Evolutionary conservation across 495 filamentous ascomycete genomes (phyloP), one percentile per base, ranked within the genome.

Genomic region (Durotheca rogersii): DNA sequence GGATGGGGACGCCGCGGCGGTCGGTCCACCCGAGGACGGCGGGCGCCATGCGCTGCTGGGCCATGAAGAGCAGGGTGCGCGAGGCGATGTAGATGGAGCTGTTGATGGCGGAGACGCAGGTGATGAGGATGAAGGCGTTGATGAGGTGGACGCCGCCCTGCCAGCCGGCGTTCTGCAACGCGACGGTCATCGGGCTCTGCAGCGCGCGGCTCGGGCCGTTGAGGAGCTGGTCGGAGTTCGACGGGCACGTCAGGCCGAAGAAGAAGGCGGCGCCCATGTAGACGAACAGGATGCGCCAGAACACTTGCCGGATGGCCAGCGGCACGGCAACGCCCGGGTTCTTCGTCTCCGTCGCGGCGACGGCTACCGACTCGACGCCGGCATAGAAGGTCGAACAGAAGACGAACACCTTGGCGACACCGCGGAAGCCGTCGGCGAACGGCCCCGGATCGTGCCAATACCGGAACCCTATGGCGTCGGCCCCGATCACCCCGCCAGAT

Each of bases 181-280:
- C 82, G 34, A 87, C 71, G 7, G 81, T 83, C 64, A 84, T 82
- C 15, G 82, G 82, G 25, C 72, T 77, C 27, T 72, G 53, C 21
- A 80, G 70, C 1, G 73, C 73, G 2, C 76, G 74, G 41, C 67
- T 70, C 19, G 60, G 61, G 41, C 73, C 80, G 47, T 77, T 78
- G 61, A 73, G 40, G 44, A 82, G 66, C 9, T 68, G 64, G 35
- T 71, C 37, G 42, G 72, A 69, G 45, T 77, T 69, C 10, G 72
- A 62, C 0, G 75, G 76, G 38, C 81, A 80, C 16, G 81, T 72
- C 12, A 84, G 67, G 37, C 81, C 81, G 37, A 88, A 86, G 62
- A 88, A 88, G 73, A 89, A 82, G 50, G 84, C 81, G 3, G 79
- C 80, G 35, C 84, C 71, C 69, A 88, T 80, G 69, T 87, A 87